A percentile compares a stretch with the other conserved stretches of the same genome.
phyloP scores from a whole-genome alignment of 306 rosid genomes.

The Castanea mollissima region DNA sequence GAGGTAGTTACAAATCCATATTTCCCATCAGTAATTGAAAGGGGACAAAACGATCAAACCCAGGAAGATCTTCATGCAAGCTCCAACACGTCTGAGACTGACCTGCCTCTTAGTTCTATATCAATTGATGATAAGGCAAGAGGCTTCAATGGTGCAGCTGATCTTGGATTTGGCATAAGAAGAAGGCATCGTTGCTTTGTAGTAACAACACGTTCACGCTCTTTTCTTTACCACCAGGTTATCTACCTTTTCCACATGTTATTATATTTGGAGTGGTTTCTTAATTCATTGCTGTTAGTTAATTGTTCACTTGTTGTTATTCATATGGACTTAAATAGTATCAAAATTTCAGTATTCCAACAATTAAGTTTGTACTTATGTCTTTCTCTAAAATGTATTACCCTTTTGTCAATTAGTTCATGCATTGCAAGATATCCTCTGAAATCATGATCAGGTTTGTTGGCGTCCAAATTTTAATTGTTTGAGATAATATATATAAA shows the following conservation, averaged over 20 bases:
- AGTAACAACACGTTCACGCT: conserved; percentile 70
- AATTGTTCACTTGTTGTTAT: background rate
- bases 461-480: too few relatives aligned
- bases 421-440: too few relatives aligned
- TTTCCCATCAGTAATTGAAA: conserved; percentile 65
- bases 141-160: conserved; percentile 27
- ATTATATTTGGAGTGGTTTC: background rate
- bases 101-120: conserved; percentile 21
- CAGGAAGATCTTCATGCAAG: conserved; percentile 25
- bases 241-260: conserved; percentile 9
- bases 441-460: too few relatives aligned
- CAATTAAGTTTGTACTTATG: background rate
- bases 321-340: background rate
- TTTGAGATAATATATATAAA: too few relatives aligned
- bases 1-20: conserved; percentile 66
- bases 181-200: conserved; percentile 70
- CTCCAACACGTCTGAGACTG: conserved; percentile 28
- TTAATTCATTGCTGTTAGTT: background rate
- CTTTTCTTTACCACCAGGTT: conserved; percentile 98
- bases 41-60: conserved; percentile 38
- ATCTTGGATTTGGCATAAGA: conserved; percentile 67
- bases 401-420: too few relatives aligned
- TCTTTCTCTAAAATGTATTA: background rate
- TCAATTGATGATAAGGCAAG: conserved; percentile 16
- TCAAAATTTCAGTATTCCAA: background rate